A percentile compares a stretch with the other conserved stretches of the same genome.
Evolutionary conservation across 2,329 filamentous ascomycete species (phyloP).

Genomic region (Nothophaeocryptopus gaeumannii): DNA sequence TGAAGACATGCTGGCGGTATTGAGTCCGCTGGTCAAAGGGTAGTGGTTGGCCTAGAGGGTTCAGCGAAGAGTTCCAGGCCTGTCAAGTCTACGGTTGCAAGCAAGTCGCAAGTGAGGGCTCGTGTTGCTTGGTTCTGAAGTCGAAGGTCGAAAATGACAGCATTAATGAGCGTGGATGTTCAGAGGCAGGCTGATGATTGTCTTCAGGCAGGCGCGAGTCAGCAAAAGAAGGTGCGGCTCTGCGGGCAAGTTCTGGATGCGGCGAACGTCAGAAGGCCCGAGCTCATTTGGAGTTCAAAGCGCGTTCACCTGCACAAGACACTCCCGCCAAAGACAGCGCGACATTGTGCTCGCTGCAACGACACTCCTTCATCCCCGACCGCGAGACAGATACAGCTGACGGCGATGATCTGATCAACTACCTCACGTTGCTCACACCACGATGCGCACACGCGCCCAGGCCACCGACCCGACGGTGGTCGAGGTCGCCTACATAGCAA

Average conservation of each 20-base stretch:
- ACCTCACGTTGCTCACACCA: slow-evolving; percentile 17
- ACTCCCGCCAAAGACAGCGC: slow-evolving; percentile 1
- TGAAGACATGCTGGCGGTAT: slow-evolving; percentile 27
- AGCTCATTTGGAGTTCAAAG: background rate
- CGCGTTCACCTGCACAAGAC: background rate
- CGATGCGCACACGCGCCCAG: slow-evolving; percentile 48
- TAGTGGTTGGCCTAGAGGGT: slow-evolving; percentile 21
- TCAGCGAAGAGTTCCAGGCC: slow-evolving; percentile 33
- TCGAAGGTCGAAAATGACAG: too few species aligned
- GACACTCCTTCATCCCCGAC: too few species aligned
- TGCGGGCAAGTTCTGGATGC: background rate
- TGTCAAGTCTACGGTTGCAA: too few species aligned
- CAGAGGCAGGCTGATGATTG: background rate
- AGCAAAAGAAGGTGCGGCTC: slow-evolving; percentile 1
- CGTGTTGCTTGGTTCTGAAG: too few species aligned
- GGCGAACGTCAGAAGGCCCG: background rate
- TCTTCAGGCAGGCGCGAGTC: slow-evolving; percentile 1
- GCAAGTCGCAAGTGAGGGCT: too few species aligned
- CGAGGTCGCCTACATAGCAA: slow-evolving; percentile 70
- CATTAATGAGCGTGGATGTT: background rate
- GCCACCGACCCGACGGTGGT: slow-evolving; percentile 54
- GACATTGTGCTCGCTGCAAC: slow-evolving; percentile 1
- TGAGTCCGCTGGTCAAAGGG: background rate
- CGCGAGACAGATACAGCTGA: background rate
- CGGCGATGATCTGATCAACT: slow-evolving; percentile 17